phyloP scores from a whole-genome alignment of 768 basidiomycete genomes.

The Pluteus cervinus region DNA sequence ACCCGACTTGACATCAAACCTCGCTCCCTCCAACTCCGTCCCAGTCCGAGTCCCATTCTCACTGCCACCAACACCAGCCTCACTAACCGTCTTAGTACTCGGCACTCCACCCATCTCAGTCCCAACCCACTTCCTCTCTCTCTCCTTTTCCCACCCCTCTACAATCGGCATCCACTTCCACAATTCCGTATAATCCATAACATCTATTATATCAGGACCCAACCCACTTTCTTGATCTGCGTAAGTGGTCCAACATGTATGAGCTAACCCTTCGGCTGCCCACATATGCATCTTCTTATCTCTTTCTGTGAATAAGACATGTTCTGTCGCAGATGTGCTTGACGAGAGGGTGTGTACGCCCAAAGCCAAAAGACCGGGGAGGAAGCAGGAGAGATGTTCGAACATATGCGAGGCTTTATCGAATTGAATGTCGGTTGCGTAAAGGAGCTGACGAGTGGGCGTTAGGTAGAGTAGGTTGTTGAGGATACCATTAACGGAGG shows the following conservation, averaged over 20 bases:
- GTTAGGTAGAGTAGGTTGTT: slow-evolving; percentile 50
- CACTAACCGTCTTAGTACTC: too few relatives aligned
- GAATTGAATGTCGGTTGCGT: slow-evolving; percentile 40
- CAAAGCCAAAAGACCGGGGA: slow-evolving; percentile 56
- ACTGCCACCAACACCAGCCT: too few relatives aligned
- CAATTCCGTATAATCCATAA: slow-evolving; percentile 7
- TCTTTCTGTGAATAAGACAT: slow-evolving; percentile 19
- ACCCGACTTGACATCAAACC: too few relatives aligned
- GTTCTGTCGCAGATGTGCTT: too few relatives aligned
- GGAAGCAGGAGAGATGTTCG: slow-evolving; percentile 61
- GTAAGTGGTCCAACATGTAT: slow-evolving; percentile 59
- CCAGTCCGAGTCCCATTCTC: too few relatives aligned
- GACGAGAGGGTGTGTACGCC: slow-evolving; percentile 38
- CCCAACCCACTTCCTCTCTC: too few relatives aligned
- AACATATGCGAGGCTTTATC: slow-evolving; percentile 36
- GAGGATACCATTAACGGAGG: slow-evolving; percentile 43
- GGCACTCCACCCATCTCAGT: too few relatives aligned
- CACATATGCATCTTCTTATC: slow-evolving; percentile 44
- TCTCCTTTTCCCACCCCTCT: slow-evolving; percentile 35
- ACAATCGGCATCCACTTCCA: slow-evolving; percentile 35
- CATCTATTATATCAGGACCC: slow-evolving; percentile 52
- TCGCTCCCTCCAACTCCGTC: too few relatives aligned
- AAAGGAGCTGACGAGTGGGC: slow-evolving; percentile 47
- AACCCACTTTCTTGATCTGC: slow-evolving; percentile 59
- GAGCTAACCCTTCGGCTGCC: slow-evolving; percentile 58